Percentiles rank a stretch among this genome's conserved stretches.
Conservation (phyloP, 331 rosid species). For the Pyrus hybrid region DNA sequence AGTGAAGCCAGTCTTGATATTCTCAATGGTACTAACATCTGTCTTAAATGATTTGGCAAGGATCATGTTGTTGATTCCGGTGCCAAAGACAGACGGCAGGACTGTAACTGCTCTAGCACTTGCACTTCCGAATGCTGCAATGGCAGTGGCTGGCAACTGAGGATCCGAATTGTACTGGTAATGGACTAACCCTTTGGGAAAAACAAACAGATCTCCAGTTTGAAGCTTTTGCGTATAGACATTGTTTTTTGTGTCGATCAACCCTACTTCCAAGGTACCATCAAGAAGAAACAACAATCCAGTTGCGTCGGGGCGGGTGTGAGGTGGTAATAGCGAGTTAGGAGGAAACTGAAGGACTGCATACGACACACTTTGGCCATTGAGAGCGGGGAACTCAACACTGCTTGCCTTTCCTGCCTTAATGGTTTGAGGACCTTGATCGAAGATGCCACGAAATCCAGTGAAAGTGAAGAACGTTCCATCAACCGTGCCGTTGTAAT, state of each 20-base stretch:
- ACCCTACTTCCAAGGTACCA: conserved; percentile 7
- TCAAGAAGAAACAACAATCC: conserved; percentile 2
- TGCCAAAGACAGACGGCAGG: background rate
- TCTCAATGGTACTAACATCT: background rate
- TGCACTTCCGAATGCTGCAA: conserved; percentile 12
- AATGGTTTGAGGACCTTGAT: background rate
- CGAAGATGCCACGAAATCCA: background rate
- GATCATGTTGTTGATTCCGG: background rate
- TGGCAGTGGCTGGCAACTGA: background rate
- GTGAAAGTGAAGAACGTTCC: background rate
- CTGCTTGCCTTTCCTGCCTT: background rate
- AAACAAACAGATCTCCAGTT: conserved; percentile 6
- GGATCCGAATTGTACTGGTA: background rate
- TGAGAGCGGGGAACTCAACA: conserved; percentile 10
- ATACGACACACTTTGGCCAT: conserved; percentile 6
- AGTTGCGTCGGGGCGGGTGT: background rate
- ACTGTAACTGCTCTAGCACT: conserved; percentile 10
- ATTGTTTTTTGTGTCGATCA: conserved; percentile 1
- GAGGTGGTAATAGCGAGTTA: conserved; percentile 6
- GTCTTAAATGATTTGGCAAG: conserved; percentile 9
- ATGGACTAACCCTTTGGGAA: conserved; percentile 16
- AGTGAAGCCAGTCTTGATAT: background rate
- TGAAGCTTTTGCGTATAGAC: conserved; percentile 5
- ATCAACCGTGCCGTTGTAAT: background rate
- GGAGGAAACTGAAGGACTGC: conserved; percentile 5